Percentiles rank a stretch among this genome's conserved stretches.
These are phyloP conservation scores for Oryza longistaminata DNA, from an alignment of 176 grass and related monocot genomes.

Conservation along the genomic window DNA sequence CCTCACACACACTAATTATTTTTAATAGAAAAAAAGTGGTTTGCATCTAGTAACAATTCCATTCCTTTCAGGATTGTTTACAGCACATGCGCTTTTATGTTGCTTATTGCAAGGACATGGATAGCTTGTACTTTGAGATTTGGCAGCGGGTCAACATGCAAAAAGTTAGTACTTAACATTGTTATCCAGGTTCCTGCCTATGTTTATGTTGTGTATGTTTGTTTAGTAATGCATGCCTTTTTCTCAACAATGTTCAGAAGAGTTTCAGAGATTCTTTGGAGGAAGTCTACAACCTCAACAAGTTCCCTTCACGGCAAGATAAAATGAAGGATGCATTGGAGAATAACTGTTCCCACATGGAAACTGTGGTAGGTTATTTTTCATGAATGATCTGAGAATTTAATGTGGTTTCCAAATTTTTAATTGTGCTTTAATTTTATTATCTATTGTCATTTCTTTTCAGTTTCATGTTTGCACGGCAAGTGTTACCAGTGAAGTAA, in stretches of 20 bases:
- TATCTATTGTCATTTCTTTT: neutral
- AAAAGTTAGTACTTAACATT: conserved; percentile 15
- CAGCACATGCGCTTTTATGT: neutral
- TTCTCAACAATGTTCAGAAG: neutral
- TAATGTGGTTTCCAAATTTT: neutral
- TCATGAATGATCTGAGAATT: neutral
- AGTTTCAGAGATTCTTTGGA: conserved; percentile 25
- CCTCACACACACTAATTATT: neutral
- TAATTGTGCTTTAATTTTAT: neutral
- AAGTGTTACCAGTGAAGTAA: conserved; percentile 26
- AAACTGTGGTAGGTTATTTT: neutral
- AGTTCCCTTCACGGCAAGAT: neutral
- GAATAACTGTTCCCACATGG: neutral
- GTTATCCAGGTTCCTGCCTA: neutral
- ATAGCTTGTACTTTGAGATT: conserved; percentile 21
- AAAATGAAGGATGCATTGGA: neutral
- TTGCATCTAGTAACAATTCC: conserved; percentile 1
- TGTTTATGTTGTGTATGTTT: neutral
- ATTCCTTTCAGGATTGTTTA: conserved; percentile 14
- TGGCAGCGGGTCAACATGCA: conserved; percentile 22
- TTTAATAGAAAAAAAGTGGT: neutral
- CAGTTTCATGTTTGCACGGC: conserved; percentile 26
- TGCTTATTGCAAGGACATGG: neutral
- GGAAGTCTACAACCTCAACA: conserved; percentile 6
- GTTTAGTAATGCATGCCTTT: neutral